A percentile compares a stretch with the other conserved stretches of the same genome.
Conservation (phyloP, 78 protist species). For the Dictyostelium capitatum region DNA sequence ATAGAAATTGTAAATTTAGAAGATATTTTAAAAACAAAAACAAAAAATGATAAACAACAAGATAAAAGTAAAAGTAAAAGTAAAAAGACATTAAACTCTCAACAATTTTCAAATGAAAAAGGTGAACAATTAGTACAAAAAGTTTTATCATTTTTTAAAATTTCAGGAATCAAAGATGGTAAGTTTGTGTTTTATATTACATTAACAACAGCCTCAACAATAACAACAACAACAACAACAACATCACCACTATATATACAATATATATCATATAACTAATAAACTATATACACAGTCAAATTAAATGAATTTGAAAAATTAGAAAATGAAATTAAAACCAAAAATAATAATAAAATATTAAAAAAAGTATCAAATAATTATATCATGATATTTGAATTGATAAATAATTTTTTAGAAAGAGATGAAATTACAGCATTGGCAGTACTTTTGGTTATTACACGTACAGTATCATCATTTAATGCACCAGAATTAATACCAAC, state of each 20-base stretch:
- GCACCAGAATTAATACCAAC: not conserved
- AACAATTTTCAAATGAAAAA: not conserved
- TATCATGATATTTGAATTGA: not conserved
- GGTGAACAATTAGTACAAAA: constrained; percentile 10
- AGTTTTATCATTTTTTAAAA: constrained; percentile 19
- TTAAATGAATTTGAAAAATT: constrained; percentile 29
- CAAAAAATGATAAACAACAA: not conserved
- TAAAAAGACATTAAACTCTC: no score
- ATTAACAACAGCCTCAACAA: no score
- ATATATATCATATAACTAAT: no score
- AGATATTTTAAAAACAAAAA: not conserved
- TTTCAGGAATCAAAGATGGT: not conserved
- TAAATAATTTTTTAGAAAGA: not conserved
- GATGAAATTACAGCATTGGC: not conserved
- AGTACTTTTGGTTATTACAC: not conserved
- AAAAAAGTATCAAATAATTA: constrained; percentile 28
- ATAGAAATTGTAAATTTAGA: not conserved
- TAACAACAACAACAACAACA: no score
- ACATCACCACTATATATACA: no score
- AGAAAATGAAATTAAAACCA: not conserved
- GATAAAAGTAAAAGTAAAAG: not conserved
- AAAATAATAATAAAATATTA: constrained; percentile 1
- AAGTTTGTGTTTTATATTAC: no score
- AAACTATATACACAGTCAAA: no score
- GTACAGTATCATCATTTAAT: constrained; percentile 19